Conservation (phyloP, 2,329 filamentous ascomycete genomes). For the Neodidymelliopsis sp. region DNA sequence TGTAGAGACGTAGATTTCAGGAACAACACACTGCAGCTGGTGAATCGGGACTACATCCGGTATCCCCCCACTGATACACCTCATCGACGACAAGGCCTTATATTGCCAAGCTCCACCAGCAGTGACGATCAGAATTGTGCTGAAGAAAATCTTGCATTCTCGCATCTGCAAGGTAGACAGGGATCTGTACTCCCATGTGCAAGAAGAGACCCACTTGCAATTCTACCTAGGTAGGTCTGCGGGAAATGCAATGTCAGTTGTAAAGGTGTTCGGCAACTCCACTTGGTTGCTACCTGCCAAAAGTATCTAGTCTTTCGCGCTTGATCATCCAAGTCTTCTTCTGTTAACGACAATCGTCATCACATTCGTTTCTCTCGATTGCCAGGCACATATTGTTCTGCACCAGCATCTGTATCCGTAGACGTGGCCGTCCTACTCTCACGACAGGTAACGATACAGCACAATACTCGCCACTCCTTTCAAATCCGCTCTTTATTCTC, state of each 20-base stretch:
- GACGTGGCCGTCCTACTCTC: not conserved
- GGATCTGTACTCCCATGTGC: slow-evolving; percentile 1
- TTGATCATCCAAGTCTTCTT: not conserved
- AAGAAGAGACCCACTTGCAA: slow-evolving; percentile 3
- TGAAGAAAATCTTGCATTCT: slow-evolving; percentile 4
- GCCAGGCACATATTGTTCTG: slow-evolving; percentile 3
- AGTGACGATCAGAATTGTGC: slow-evolving; percentile 5
- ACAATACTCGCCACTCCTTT: slow-evolving; percentile 35
- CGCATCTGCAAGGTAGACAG: slow-evolving; percentile 7
- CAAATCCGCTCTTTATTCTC: slow-evolving; percentile 18
- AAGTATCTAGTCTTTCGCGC: not conserved
- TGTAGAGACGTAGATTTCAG: slow-evolving; percentile 6
- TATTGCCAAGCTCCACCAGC: slow-evolving; percentile 10
- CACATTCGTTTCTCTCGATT: not conserved
- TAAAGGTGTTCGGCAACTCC: not conserved
- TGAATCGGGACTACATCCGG: not conserved
- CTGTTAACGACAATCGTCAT: not conserved
- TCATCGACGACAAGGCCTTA: not conserved
- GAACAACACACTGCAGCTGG: not conserved
- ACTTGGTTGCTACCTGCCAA: not conserved
- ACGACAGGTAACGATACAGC: not conserved
- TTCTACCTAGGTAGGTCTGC: not conserved
- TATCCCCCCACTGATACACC: slow-evolving; percentile 1
- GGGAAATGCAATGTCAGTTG: not conserved
- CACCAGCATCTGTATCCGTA: slow-evolving; percentile 1